Evolutionary conservation across 352 stramenopile genomes (phyloP).

Genomic region (Phytophthora nicotianae): DNA sequence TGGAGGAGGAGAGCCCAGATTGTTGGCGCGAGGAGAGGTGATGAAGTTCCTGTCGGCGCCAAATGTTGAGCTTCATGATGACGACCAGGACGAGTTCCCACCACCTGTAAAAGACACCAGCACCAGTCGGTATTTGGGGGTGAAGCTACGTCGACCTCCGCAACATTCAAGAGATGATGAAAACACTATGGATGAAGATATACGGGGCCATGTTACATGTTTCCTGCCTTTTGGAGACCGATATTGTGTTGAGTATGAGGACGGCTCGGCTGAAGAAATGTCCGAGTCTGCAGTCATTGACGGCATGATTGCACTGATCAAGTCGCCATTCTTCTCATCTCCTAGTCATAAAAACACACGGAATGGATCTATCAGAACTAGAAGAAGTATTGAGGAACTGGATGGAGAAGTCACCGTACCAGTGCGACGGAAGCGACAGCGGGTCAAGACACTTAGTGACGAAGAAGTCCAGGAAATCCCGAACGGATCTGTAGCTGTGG

Average conservation of each 20-base stretch:
- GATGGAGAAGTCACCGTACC: constrained; percentile 12
- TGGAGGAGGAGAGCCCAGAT: constrained; percentile 30
- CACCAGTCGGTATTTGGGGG: constrained; percentile 60
- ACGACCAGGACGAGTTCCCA: constrained; percentile 52
- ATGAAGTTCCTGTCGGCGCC: constrained; percentile 65
- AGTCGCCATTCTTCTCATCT: constrained; percentile 38
- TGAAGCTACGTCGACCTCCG: constrained; percentile 31
- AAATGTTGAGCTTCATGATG: constrained; percentile 54
- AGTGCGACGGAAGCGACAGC: constrained; percentile 29
- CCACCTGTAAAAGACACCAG: constrained; percentile 54
- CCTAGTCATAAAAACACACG: constrained; percentile 15
- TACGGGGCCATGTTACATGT: constrained; percentile 48
- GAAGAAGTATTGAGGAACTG: constrained; percentile 14
- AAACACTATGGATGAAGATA: constrained; percentile 14
- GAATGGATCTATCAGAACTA: constrained; percentile 13
- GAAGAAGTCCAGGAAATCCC: constrained; percentile 19
- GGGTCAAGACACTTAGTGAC: constrained; percentile 11
- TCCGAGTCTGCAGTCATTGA: constrained; percentile 65
- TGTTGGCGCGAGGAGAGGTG: constrained; percentile 58
- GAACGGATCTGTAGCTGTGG: constrained; percentile 16
- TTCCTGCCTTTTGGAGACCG: constrained; percentile 69
- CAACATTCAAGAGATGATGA: constrained; percentile 14
- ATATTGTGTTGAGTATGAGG: constrained; percentile 61
- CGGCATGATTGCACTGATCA: constrained; percentile 55
- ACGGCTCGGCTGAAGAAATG: constrained; percentile 51